These are phyloP conservation scores for Alternaria arborescens DNA, from an alignment of 2,329 filamentous ascomycete genomes.

Conservation along the genomic window DNA sequence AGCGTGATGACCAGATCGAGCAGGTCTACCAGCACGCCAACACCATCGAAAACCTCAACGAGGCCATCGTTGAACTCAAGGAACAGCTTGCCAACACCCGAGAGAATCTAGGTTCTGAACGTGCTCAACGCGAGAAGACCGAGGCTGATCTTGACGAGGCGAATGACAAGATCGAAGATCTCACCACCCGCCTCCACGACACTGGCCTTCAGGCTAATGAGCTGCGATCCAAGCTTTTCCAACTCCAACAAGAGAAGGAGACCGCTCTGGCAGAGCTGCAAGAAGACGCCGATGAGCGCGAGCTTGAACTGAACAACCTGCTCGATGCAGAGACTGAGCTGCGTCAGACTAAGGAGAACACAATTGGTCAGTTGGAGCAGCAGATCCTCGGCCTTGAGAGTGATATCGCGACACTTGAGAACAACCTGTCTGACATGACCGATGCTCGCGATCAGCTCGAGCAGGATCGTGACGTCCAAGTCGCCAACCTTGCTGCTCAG, in stretches of 20 bases:
- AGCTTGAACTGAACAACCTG: constrained; percentile 50
- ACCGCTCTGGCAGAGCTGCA: constrained; percentile 51
- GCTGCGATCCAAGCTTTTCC: constrained; percentile 58
- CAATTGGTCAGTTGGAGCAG: constrained; percentile 43
- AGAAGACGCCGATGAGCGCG: constrained; percentile 49
- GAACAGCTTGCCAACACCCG: constrained; percentile 51
- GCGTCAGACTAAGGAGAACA: constrained; percentile 50
- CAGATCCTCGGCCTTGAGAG: constrained; percentile 48
- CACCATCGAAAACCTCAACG: constrained; percentile 42
- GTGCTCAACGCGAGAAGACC: constrained; percentile 54
- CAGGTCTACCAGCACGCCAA: constrained; percentile 48
- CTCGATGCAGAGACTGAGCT: constrained; percentile 51
- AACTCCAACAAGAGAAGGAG: constrained; percentile 55
- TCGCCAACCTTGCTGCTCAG: constrained; percentile 47
- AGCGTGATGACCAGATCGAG: constrained; percentile 50
- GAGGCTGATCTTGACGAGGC: constrained; percentile 55
- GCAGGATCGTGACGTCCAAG: constrained; percentile 42
- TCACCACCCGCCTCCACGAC: constrained; percentile 52
- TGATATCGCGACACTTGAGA: constrained; percentile 39
- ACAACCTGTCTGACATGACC: constrained; percentile 32
- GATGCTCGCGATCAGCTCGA: constrained; percentile 45
- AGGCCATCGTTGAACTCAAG: constrained; percentile 51
- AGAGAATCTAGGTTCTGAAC: constrained; percentile 52
- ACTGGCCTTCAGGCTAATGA: constrained; percentile 58
- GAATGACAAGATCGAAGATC: constrained; percentile 52